Percentiles rank a stretch among this genome's conserved stretches.
Evolutionary conservation across 192 early-diverging fungal genomes (phyloP).

Genomic region (Geranomyces variabilis): DNA sequence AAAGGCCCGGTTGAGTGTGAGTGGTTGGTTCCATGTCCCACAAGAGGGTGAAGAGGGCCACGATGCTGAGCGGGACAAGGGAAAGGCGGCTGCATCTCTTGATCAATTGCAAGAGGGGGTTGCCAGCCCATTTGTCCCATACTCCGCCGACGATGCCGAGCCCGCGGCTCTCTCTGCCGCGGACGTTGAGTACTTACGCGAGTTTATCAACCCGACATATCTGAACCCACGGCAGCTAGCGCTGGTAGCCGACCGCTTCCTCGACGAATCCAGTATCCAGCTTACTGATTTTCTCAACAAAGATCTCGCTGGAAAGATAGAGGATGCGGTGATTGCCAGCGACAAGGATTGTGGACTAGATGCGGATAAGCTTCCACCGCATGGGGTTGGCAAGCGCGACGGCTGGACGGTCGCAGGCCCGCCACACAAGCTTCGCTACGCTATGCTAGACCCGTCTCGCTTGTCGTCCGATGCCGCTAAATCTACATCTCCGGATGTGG

Average conservation of each 20-base stretch:
- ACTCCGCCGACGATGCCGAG: slow-evolving; percentile 15
- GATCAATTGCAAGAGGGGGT: slow-evolving; percentile 46
- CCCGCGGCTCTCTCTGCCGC: slow-evolving; percentile 13
- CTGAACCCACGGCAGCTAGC: slow-evolving; percentile 50
- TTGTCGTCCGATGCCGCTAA: slow-evolving; percentile 1
- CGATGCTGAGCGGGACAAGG: slow-evolving; percentile 45
- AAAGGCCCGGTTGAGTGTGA: slow-evolving; percentile 63
- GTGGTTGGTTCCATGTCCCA: slow-evolving; percentile 81
- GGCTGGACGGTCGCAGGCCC: slow-evolving; percentile 67
- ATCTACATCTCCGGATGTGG: slow-evolving; percentile 23
- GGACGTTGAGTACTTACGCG: slow-evolving; percentile 51
- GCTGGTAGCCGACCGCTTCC: slow-evolving; percentile 64
- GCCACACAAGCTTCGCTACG: slow-evolving; percentile 68
- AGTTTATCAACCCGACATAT: slow-evolving; percentile 71
- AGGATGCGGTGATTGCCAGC: slow-evolving; percentile 28
- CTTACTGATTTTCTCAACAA: slow-evolving; percentile 63
- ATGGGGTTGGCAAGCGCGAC: slow-evolving; percentile 61
- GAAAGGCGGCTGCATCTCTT: slow-evolving; percentile 55
- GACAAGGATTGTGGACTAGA: slow-evolving; percentile 58
- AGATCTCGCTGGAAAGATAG: slow-evolving; percentile 43
- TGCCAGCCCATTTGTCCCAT: slow-evolving; percentile 29
- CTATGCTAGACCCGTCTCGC: slow-evolving; percentile 44
- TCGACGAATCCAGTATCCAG: slow-evolving; percentile 71
- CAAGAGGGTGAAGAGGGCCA: slow-evolving; percentile 73
- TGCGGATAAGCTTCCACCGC: slow-evolving; percentile 37